Evolutionary conservation across 352 stramenopile genomes (phyloP).

Genomic region (Phytopythium montanum): DNA sequence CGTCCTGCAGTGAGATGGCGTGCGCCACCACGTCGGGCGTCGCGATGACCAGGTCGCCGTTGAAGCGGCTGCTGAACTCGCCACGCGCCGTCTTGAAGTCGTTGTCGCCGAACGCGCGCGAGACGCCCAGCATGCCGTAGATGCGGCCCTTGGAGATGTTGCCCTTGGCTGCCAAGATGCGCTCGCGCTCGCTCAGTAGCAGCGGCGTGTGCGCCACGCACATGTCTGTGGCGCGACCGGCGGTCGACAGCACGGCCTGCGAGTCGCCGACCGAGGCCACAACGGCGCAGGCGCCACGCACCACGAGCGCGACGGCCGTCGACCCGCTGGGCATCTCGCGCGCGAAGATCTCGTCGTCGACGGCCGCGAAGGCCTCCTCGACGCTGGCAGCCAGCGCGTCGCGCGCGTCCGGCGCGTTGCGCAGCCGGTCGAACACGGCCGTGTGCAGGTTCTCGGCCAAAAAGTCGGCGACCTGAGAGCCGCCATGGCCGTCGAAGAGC

Average conservation of each 20-base stretch:
- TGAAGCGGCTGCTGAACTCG: conserved; percentile 78
- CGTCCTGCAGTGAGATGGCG: conserved; percentile 48
- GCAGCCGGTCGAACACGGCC: conserved; percentile 51
- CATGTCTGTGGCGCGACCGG: conserved; percentile 49
- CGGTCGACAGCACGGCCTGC: conserved; percentile 67
- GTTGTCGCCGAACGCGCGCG: conserved; percentile 80
- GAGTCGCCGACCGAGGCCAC: conserved; percentile 80
- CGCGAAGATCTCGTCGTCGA: conserved; percentile 72
- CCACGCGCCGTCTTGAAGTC: conserved; percentile 84
- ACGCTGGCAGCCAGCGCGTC: conserved; percentile 28
- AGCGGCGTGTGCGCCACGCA: conserved; percentile 71
- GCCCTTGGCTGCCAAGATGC: conserved; percentile 81
- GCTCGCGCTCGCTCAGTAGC: conserved; percentile 60
- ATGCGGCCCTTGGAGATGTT: conserved; percentile 82
- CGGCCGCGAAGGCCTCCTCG: conserved; percentile 44
- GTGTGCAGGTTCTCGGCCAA: conserved; percentile 55
- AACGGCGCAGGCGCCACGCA: conserved; percentile 44
- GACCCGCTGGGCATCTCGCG: conserved; percentile 71
- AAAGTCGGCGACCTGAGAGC: conserved; percentile 63
- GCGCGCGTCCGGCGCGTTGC: conserved; percentile 24
- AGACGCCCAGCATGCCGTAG: conserved; percentile 80
- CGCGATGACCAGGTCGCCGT: conserved; percentile 74
- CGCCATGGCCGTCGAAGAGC: conserved; percentile 83
- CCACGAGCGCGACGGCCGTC: conserved; percentile 58
- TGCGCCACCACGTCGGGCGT: conserved; percentile 64